Evolutionary conservation across 805 yeast genomes (phyloP), one percentile per base, ranked within the genome.

Genomic region (Kodamaea kaohsiungensis): DNA sequence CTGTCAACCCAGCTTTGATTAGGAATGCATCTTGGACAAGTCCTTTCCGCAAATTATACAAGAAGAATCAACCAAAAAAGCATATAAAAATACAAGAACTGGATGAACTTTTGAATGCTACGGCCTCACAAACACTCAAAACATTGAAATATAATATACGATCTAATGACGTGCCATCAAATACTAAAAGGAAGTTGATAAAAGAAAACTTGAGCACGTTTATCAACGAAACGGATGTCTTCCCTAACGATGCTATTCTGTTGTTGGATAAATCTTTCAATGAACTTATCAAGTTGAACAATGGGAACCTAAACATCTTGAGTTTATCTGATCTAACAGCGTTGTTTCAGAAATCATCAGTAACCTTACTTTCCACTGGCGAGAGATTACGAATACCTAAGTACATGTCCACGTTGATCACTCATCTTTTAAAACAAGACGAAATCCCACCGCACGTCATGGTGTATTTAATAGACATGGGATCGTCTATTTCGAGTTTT

Each of bases 381-480:
- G 53, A 47, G 19, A 18, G 46, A 10, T 7, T 46, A 7, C 49
- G 43, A 18, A 46, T 67, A 10, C 77, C 78, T 2, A 63, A 63
- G 50, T 73, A 59, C 58, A 55, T 73, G 56, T 62, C 69, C 1
- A 46, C 63, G 2, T 43, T 72, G 35, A 65, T 71, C 2, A 61
- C 56, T 33, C 49, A 57, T 17, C 57, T 68, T 25, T 51, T 66
- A 18, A 53, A 57, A 12, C 46, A 48, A 35, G 53, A 48, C 38
- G 46, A 49, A 2, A 18, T 65, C 3, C 61, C 72, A 2, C 51
- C 65, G 1, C 53, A 54, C 15, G 51, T 65, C 2, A 57, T 71
- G 45, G 69, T 67, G 1, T 59, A 61, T 27, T 57, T 73, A 0
- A 63, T 70, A 5, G 70, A 66, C 7, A 56, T 75, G 52, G 75